A percentile compares a stretch with the other conserved stretches of the same genome.
Conservation (phyloP, 2,329 filamentous ascomycete species). For the Aspergillus chevalieri region DNA sequence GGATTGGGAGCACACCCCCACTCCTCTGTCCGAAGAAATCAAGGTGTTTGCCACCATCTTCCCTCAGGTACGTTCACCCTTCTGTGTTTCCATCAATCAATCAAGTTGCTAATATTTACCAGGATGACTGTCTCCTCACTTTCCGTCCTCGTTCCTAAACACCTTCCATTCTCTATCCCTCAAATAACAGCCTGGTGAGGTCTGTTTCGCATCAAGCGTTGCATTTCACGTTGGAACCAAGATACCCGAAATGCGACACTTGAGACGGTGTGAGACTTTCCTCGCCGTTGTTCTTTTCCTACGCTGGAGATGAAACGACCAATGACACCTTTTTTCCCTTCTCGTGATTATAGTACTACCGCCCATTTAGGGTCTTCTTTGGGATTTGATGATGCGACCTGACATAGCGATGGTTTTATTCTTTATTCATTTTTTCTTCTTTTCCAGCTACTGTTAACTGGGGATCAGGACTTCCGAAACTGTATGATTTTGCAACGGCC, state of each 20-base stretch:
- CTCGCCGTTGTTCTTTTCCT: constrained; percentile 12
- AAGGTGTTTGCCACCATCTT: constrained; percentile 99
- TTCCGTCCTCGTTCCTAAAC: constrained; percentile 50
- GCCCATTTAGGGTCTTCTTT: neutral
- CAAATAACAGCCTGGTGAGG: neutral
- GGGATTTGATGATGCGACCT: neutral
- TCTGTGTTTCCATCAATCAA: constrained; percentile 6
- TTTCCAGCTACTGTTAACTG: neutral
- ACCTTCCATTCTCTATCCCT: neutral
- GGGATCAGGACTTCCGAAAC: constrained; percentile 4
- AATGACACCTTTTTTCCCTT: neutral
- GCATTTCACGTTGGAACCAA: neutral
- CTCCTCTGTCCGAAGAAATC: constrained; percentile 81
- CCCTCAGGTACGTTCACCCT: constrained; percentile 61
- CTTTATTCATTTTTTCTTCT: neutral
- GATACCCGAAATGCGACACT: neutral
- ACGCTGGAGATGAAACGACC: constrained; percentile 20
- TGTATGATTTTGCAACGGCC: constrained; percentile 16
- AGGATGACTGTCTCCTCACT: constrained; percentile 79
- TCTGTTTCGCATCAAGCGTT: neutral
- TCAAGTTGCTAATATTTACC: constrained; percentile 17
- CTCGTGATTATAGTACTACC: neutral
- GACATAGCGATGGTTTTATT: neutral
- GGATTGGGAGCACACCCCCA: constrained; percentile 85
- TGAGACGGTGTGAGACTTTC: neutral